phyloP scores from a whole-genome alignment of 1,284 basidiomycete genomes.

The Cutaneotrichosporon dermatis region DNA sequence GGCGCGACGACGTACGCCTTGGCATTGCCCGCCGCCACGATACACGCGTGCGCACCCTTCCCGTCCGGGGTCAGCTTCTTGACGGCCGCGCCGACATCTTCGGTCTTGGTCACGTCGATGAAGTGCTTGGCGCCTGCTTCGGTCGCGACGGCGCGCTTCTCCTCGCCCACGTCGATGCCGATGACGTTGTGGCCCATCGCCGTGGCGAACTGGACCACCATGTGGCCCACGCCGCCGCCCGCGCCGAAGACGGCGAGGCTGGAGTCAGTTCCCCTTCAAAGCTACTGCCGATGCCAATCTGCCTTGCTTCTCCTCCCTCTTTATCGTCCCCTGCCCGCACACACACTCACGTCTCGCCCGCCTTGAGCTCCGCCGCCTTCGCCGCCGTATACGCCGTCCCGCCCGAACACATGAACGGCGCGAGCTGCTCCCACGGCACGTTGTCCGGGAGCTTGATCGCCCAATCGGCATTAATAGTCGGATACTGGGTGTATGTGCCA shows the following conservation, averaged over 20 bases:
- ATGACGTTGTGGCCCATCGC: conserved; percentile 16
- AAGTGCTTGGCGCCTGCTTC: conserved; percentile 12
- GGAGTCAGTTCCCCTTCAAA: too few relatives aligned
- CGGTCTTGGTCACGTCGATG: conserved; percentile 12
- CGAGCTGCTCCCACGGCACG: conserved; percentile 16
- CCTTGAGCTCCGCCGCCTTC: conserved; percentile 17
- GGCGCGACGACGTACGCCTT: conserved; percentile 18
- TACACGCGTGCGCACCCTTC: conserved; percentile 15
- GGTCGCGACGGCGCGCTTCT: conserved; percentile 9
- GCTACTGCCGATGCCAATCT: too few relatives aligned
- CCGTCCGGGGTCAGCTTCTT: conserved; percentile 12
- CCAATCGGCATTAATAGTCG: conserved; percentile 12
- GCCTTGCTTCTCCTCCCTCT: too few relatives aligned
- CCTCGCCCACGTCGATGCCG: conserved; percentile 18
- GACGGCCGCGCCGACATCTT: conserved; percentile 11
- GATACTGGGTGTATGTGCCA: conserved; percentile 19
- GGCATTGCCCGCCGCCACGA: conserved; percentile 18
- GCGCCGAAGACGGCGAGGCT: conserved; percentile 12
- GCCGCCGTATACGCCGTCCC: conserved; percentile 20
- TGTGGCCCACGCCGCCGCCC: conserved; percentile 23
- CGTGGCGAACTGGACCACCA: conserved; percentile 20
- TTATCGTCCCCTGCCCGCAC: too few relatives aligned
- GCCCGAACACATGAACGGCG: conserved; percentile 22
- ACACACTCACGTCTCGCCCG: conserved; percentile 1
- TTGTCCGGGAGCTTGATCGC: conserved; percentile 17